Base-by-base conservation (phyloP, 164 flowering plant species). In the Liquidambar formosana region DNA sequence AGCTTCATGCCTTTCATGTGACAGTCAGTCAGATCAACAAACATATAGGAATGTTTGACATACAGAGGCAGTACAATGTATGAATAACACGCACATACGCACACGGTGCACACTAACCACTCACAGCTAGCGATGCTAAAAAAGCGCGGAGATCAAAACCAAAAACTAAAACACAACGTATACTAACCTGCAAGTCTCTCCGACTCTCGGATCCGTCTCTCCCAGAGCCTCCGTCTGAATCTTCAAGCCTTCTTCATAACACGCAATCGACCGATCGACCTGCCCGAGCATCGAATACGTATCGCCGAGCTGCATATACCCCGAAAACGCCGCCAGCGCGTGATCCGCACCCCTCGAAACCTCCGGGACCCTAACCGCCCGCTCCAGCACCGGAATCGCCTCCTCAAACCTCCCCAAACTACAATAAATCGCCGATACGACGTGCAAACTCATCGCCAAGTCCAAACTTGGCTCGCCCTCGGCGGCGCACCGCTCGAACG, bases 271-370 rank as follows among this genome's bases (percentile, higher is more conserved):
- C 64, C 83, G 83, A 76, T 93, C 98, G 38, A 90, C 82, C 75
- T 88, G 89, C 0, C 97, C 99, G 1, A 96, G 84, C 99, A 93
- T 93, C 49, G 97, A 91, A 68, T 80, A 86, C 65, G 99, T 93
- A 66, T 96, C 99, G 0, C 99, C 99, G 2, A 96, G 79, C 83
- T 96, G 99, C 99, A 96, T 96, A 70, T 86, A 79, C 48, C 99
- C 99, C 0, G 97, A 91, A 71, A 96, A 96, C 27, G 85, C 88
- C 0, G 98, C 99, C 3, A 96, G 87, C 23, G 98, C 95, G 76
- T 96, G 95, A 74, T 96, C 97, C 61, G 92, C 73, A 2, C 98
- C 99, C 25, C 83, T 73, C 8, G 49, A 4, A 2, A 81, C 75
- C 16, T 89, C 94, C 11, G 96, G 94, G 16, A 93, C 92, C 73